Evolutionary conservation across 1,284 basidiomycete species (phyloP).

Genomic region (Rhodotorula sp.): DNA sequence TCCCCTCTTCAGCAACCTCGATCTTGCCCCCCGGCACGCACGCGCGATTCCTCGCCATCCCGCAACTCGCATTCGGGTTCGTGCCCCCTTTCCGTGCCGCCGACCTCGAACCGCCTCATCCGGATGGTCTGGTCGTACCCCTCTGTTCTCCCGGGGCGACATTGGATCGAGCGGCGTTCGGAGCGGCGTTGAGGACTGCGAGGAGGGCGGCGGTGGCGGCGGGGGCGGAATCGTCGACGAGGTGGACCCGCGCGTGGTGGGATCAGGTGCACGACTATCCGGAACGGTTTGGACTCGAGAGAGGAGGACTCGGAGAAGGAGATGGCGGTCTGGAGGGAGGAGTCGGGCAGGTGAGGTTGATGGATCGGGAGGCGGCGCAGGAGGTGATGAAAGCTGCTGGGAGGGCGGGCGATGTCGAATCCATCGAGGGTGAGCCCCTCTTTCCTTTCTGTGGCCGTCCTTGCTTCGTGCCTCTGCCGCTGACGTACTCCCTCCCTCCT

Average conservation of each 20-base stretch:
- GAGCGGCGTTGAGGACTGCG: slow-evolving; percentile 24
- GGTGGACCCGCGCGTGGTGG: slow-evolving; percentile 28
- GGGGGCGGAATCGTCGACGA: background rate
- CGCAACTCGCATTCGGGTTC: slow-evolving; percentile 23
- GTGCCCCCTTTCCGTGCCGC: slow-evolving; percentile 16
- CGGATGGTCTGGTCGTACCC: background rate
- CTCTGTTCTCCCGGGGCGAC: background rate
- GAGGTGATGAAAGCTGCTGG: slow-evolving; percentile 36
- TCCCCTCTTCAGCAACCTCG: background rate
- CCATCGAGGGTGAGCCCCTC: slow-evolving; percentile 31
- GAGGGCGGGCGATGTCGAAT: slow-evolving; percentile 17
- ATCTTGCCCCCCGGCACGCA: slow-evolving; percentile 18
- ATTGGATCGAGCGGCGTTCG: slow-evolving; percentile 34
- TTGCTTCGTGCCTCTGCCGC: too few relatives aligned
- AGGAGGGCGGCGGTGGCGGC: slow-evolving; percentile 10
- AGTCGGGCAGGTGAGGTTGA: slow-evolving; percentile 5
- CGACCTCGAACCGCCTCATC: slow-evolving; percentile 7
- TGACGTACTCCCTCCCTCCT: background rate
- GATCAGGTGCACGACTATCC: slow-evolving; percentile 35
- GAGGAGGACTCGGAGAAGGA: background rate
- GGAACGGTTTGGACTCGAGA: slow-evolving; percentile 27
- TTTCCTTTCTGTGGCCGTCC: background rate
- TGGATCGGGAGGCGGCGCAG: slow-evolving; percentile 33
- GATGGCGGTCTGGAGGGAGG: background rate
- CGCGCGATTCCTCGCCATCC: slow-evolving; percentile 12